Base-by-base conservation (phyloP, 352 stramenopile genomes). In the Phytopythium ostracodes region DNA sequence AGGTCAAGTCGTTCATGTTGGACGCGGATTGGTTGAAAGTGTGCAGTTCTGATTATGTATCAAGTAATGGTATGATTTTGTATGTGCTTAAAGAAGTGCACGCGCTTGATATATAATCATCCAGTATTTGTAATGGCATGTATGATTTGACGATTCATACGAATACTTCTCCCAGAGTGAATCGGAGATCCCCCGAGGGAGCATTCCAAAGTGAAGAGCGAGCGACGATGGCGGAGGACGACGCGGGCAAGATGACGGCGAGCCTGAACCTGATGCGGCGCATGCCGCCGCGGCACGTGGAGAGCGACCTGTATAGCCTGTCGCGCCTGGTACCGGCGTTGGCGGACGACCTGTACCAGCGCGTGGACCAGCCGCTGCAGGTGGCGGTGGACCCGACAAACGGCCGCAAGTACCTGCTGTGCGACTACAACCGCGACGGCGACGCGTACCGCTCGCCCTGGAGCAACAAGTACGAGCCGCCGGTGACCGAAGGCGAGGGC, bases 371-470 rank as follows among this genome's bases (percentile, higher is more conserved):
- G 71, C 92, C 91, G 44, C 84, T 98, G 25, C 81, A 97, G 60
- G 81, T 91, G 47, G 88, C 85, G 11, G 89, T 87, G 24, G 89
- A 97, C 77, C 74, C 91, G 20, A 69, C 71, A 15, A 96, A 92
- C 63, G 90, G 89, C 64, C 88, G 90, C 60, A 87, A 91, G 62
- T 98, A 97, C 76, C 72, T 98, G 22, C 76, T 97, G 36, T 98
- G 90, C 70, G 89, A 98, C 74, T 98, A 98, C 76, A 98, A 99
- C 78, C 84, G 93, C 58, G 92, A 98, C 62, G 95, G 89, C 15
- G 92, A 97, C 69, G 92, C 86, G 35, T 88, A 98, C 70, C 79
- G 93, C 33, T 98, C 87, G 3, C 95, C 96, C 8, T 98, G 96
- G 94, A 96, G 87, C 22, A 98, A 98, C 77, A 72, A 78, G 33